Evolutionary conservation across 2,329 filamentous ascomycete genomes (phyloP).

Genomic region (Aspergillus sojae): DNA sequence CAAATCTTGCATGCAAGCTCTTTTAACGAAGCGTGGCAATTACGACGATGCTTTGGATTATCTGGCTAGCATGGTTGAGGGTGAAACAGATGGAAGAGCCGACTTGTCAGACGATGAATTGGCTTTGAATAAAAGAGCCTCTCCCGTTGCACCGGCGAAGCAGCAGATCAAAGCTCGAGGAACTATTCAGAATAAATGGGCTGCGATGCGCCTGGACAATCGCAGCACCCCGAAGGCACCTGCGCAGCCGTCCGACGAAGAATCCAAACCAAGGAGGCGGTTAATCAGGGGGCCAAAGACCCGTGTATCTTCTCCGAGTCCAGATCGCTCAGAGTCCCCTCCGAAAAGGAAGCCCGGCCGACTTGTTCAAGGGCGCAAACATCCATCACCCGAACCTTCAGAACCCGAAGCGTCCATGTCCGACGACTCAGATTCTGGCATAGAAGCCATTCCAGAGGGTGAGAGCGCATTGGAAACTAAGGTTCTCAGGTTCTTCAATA

Average conservation of each 20-base stretch:
- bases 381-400: conserved; percentile 33
- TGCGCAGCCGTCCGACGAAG: conserved; percentile 25
- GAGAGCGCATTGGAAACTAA: conserved; percentile 50
- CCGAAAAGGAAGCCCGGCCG: conserved; percentile 38
- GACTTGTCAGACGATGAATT: conserved; percentile 48
- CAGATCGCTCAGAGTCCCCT: conserved; percentile 24
- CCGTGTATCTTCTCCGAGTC: conserved; percentile 31
- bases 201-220: conserved; percentile 46
- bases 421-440: conserved; percentile 48
- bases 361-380: conserved; percentile 55
- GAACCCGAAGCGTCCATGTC: conserved; percentile 46
- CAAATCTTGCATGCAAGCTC: conserved; percentile 51
- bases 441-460: conserved; percentile 44
- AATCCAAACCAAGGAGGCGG: conserved; percentile 38
- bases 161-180: conserved; percentile 58
- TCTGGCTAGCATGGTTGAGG: conserved; percentile 46
- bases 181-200: conserved; percentile 63
- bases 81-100: conserved; percentile 13
- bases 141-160: conserved; percentile 43
- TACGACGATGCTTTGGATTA: conserved; percentile 57
- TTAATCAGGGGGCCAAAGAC: conserved; percentile 42
- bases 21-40: conserved; percentile 55
- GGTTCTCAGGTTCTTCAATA: conserved; percentile 82
- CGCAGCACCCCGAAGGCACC: conserved; percentile 10
- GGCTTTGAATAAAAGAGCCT: conserved; percentile 25